Conservation (phyloP, 352 stramenopile genomes). For the Thraustochytrium striatum region DNA sequence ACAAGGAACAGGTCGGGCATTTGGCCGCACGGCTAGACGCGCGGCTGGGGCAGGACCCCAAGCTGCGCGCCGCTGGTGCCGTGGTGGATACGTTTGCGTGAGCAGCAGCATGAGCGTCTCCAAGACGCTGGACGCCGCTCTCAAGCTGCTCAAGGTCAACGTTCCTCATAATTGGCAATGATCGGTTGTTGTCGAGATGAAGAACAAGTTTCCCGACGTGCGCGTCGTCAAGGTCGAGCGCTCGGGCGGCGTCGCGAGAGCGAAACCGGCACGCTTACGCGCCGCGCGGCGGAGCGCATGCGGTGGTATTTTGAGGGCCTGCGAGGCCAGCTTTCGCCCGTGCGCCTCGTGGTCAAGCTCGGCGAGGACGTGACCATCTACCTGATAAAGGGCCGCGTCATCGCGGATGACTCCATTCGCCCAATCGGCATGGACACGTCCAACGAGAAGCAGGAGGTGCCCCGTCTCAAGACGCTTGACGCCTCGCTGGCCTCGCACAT, state of each 20-base stretch:
- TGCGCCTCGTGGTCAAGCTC: slow-evolving; percentile 3
- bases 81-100: slow-evolving; percentile 30
- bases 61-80: background rate
- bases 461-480: slow-evolving; percentile 28
- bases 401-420: slow-evolving; percentile 25
- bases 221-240: slow-evolving; percentile 27
- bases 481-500: background rate
- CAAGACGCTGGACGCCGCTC: background rate
- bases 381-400: slow-evolving; percentile 18
- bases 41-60: background rate
- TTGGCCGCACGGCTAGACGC: background rate
- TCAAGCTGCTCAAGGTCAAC: background rate
- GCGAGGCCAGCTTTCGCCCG: slow-evolving; percentile 16
- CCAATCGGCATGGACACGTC: slow-evolving; percentile 19
- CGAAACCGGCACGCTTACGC: background rate
- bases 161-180: slow-evolving; percentile 18
- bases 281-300: slow-evolving; percentile 21
- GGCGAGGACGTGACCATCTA: slow-evolving; percentile 34
- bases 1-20: background rate
- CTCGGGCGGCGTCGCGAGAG: slow-evolving; percentile 29
- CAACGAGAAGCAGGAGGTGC: background rate
- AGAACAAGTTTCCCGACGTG: background rate
- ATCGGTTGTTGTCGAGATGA: slow-evolving; percentile 44
- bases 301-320: slow-evolving; percentile 37
- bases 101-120: background rate